Evolutionary conservation across 2,329 filamentous ascomycete species (phyloP), one percentile per base, ranked within the genome.

Genomic region (Trichophyton schoenleinii): DNA sequence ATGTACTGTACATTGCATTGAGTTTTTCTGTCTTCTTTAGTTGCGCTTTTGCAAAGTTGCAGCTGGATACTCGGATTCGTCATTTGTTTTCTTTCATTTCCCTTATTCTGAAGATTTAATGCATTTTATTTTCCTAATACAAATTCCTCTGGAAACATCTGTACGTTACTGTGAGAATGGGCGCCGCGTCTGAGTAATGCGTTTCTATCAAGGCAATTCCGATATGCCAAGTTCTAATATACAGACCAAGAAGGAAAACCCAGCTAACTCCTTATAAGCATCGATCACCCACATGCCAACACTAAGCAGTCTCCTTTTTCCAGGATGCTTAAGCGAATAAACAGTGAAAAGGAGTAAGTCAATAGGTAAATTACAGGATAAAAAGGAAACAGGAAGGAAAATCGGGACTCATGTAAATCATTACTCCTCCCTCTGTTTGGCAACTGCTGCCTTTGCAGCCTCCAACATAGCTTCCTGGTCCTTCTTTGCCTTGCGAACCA

Each of bases 381-480:
- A 9, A 20, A 36, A 38, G 36, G 18, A 4, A 49, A 28, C 3
- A 34, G 20, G 25, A 65, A 61, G 25, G 61, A 48, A 59, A 31
- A 62, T 63, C 38, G n/a, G 20, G 25, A 5, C 9, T 25, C 20
- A 13, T 52, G 58, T 15, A 59, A 22, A 44, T 28, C 60, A 63
- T 67, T 67, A 72, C 60, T 72, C 66, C 64, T 70, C 66, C 65
- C 70, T 72, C 66, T 76, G 65, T 67, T 71, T 75, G 64, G 76
- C 75, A 25, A 75, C 71, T 63, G 77, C 75, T 63, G 74, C 75
- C 63, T 72, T 71, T 25, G 77, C 76, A 63, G 74, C 74, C 64
- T 73, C 70, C 65, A 79, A 65, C 68, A 78, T 74, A 41, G 71
- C 70, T 68, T 77, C 73, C 66, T 78, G 73, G 62, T 77, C 76